Evolutionary conservation across 176 grass and related monocot genomes (phyloP), one percentile per base, ranked within the genome.

Genomic region (Pontederia crassipes): DNA sequence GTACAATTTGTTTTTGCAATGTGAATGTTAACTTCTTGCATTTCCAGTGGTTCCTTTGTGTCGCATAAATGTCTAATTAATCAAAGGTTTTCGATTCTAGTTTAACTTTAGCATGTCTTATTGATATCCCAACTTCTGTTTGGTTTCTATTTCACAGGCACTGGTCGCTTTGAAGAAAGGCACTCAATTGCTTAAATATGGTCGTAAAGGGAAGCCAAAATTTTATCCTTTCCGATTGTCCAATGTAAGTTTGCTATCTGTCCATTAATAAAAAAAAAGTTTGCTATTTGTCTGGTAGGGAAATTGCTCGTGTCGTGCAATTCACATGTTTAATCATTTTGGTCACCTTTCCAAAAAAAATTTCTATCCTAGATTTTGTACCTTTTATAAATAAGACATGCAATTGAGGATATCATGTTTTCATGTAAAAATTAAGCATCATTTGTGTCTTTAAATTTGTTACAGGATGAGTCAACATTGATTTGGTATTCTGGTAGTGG

Each of bases 161-260:
- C 74, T 85, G 68, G 46, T 82, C 78, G 87, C 81, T 82, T 73
- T 97, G 28, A 97, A 91, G 71, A 97, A 97, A 80, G 92, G 92
- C 29, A 68, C 92, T 64, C 81, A 91, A 15, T 75, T 97, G 61
- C 86, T 97, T 63, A 97, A 97, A 79, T 97, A 91, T 64, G 83
- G 87, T 59, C 83, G 92, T 58, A 90, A 97, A 61, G 87, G 84
- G 47, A 97, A 97, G 68, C 92, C 92, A 28, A 97, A 97, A 57
- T 97, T 97, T 67, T 88, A 82, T 63, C 87, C 87, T 15, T 82
- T 97, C 63, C 75, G 87, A 45, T 68, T 97, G 28, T 88, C 92
- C 28, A 83, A 80, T 80, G 92, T 97, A 59, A 97, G 92, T 78
- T 60, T 51, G 26, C 24, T 75, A 63, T 11, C 11, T 45, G 10